Base-by-base conservation (phyloP, 148 eudicot species). In the Nyssa sinensis region DNA sequence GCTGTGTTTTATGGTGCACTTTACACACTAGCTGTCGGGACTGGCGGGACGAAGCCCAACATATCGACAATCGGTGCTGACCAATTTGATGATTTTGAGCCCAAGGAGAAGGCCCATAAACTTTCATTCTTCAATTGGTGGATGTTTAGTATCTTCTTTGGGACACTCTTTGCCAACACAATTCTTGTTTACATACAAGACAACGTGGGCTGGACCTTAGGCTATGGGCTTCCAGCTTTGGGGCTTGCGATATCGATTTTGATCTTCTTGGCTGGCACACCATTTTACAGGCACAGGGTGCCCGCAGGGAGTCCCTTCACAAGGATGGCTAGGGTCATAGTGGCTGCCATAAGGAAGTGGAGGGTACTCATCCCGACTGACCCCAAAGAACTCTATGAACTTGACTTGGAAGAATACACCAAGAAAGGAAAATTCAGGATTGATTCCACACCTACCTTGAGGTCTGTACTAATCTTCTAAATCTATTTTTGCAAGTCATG, bases 21-120 rank as follows among this genome's bases (percentile, higher is more conserved):
- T 59, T 92, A 92, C 83, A 90, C 85, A 3, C 74, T 92, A 28
- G 88, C 97, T 3, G 7, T 92, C 0, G 97, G 97, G 23, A 92
- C 97, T 0, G 97, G 97, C 47, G 97, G 97, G 1, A 92, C 97
- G 8, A 92, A 92, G 78, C 94, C 97, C 67, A 92, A 92, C 47
- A 90, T 92, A 29, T 90, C 97, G 0, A 92, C n/a, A n/a, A n/a
- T n/a, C n/a, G n/a, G n/a, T n/a, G n/a, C n/a, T n/a, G n/a, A n/a
- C n/a, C n/a, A n/a, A n/a, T n/a, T n/a, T n/a, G n/a, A n/a, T n/a
- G n/a, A n/a, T n/a, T n/a, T n/a, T n/a, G n/a, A n/a, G n/a, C n/a
- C n/a, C n/a, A n/a, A n/a, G n/a, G n/a, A n/a, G n/a, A n/a, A n/a
- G n/a, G n/a, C n/a, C n/a, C n/a, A n/a, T n/a, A n/a, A n/a, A n/a